A percentile compares a stretch with the other conserved stretches of the same genome.
Evolutionary conservation across 163 green algal genomes (phyloP).

Genomic region (Coccomyxa subellipsoidea): DNA sequence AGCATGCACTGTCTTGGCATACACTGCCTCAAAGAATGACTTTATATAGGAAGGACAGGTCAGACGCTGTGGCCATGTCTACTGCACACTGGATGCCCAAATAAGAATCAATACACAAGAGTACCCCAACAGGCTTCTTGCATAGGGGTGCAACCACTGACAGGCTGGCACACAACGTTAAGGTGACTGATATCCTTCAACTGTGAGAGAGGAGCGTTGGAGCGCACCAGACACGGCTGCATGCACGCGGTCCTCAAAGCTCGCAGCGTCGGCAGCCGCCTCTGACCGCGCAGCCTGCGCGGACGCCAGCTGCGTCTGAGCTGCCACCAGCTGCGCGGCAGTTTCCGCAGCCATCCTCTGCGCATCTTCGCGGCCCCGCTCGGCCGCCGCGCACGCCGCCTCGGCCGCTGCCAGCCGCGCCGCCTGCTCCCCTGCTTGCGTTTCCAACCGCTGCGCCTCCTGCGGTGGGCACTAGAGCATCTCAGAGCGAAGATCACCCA

Average conservation of each 20-base stretch:
- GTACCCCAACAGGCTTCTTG: too few species aligned
- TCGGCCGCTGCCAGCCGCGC: neutral
- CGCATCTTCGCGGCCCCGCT: neutral
- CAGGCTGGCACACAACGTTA: too few species aligned
- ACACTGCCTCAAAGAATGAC: too few species aligned
- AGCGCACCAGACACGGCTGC: neutral
- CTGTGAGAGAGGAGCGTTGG: neutral
- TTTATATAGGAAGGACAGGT: too few species aligned
- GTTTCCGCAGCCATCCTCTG: neutral
- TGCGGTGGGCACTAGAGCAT: neutral
- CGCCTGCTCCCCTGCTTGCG: neutral
- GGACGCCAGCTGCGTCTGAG: constrained; percentile 22
- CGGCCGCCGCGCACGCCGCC: neutral
- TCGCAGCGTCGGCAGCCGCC: neutral
- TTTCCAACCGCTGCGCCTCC: neutral
- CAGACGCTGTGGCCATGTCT: too few species aligned
- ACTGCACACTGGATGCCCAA: too few species aligned
- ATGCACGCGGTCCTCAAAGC: neutral
- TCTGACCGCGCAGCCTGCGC: neutral
- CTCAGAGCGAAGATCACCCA: too few species aligned
- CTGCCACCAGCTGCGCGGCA: constrained; percentile 17
- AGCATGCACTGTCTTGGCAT: too few species aligned
- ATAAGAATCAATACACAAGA: too few species aligned
- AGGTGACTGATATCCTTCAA: too few species aligned
- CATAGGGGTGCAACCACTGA: too few species aligned